phyloP scores from a whole-genome alignment of 1,284 basidiomycete species.

The Ganoderma multipileum region DNA sequence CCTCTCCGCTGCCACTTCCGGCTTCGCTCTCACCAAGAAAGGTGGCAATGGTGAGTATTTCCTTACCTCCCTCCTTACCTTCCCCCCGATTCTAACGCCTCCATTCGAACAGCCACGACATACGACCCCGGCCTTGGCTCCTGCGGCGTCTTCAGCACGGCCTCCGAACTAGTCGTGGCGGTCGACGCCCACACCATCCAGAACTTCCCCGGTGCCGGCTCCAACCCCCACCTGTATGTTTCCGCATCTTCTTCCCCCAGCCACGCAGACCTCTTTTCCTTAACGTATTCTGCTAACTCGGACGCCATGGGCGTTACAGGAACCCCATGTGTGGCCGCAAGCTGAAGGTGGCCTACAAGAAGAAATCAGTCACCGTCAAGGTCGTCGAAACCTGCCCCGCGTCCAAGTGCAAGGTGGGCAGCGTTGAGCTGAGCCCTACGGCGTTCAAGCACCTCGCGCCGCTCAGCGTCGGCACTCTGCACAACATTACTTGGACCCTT shows the following conservation, averaged over 20 bases:
- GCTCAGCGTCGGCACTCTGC: constrained; percentile 30
- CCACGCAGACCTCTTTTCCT: neutral
- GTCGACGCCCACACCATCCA: constrained; percentile 24
- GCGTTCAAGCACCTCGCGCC: constrained; percentile 49
- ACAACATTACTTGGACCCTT: constrained; percentile 30
- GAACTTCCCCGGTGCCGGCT: constrained; percentile 28
- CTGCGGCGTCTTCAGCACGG: constrained; percentile 29
- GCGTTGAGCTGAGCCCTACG: constrained; percentile 50
- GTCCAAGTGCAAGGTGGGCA: constrained; percentile 41
- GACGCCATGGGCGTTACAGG: constrained; percentile 5
- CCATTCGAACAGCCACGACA: constrained; percentile 23
- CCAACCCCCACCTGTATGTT: constrained; percentile 27
- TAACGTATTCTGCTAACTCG: neutral
- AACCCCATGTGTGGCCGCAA: constrained; percentile 46
- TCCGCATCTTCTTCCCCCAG: neutral
- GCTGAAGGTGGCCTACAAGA: constrained; percentile 37
- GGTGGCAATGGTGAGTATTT: constrained; percentile 18
- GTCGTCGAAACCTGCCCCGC: constrained; percentile 51
- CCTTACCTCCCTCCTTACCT: neutral
- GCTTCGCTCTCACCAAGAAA: constrained; percentile 17
- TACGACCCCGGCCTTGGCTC: constrained; percentile 29
- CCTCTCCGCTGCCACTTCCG: constrained; percentile 21
- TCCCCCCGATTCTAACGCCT: constrained; percentile 8
- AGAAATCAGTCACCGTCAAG: constrained; percentile 45
- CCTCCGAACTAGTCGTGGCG: constrained; percentile 29